Evolutionary conservation across 805 yeast species (phyloP).

Genomic region (Cyberlindnera euphorbiiphila): DNA sequence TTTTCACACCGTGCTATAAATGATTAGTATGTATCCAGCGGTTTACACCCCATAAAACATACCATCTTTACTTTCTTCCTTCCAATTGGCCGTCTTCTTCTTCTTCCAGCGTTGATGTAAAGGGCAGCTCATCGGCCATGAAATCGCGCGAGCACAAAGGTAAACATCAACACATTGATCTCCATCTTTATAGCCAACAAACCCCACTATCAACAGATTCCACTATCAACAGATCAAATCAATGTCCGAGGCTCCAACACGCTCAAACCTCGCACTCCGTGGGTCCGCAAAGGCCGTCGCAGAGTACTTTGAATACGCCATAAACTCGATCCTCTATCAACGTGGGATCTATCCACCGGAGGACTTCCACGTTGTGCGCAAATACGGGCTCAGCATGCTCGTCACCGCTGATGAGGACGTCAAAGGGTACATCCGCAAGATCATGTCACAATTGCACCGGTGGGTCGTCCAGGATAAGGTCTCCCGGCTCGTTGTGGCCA

Average conservation of each 20-base stretch:
- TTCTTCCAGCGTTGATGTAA: too few relatives aligned
- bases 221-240: constrained; percentile 3
- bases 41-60: too few relatives aligned
- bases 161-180: not conserved
- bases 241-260: constrained; percentile 8
- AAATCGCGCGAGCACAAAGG: too few relatives aligned
- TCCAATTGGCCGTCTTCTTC: too few relatives aligned
- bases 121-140: too few relatives aligned
- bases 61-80: not conserved
- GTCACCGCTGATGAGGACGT: constrained; percentile 75
- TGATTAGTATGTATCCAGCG: not conserved
- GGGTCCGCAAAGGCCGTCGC: constrained; percentile 79
- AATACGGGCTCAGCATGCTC: constrained; percentile 74
- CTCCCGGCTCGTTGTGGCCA: constrained; percentile 63
- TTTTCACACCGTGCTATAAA: constrained; percentile 67
- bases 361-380: constrained; percentile 72
- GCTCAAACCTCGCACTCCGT: constrained; percentile 46
- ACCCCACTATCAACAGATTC: constrained; percentile 1
- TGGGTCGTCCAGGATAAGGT: constrained; percentile 76
- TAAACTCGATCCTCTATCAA: constrained; percentile 80
- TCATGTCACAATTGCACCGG: constrained; percentile 62
- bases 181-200: too few relatives aligned
- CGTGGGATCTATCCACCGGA: constrained; percentile 87
- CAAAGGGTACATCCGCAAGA: constrained; percentile 58
- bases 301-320: constrained; percentile 79